Evolutionary conservation across 2,329 filamentous ascomycete genomes (phyloP), one percentile per base, ranked within the genome.

Genomic region (Paecilomyces formosus): DNA sequence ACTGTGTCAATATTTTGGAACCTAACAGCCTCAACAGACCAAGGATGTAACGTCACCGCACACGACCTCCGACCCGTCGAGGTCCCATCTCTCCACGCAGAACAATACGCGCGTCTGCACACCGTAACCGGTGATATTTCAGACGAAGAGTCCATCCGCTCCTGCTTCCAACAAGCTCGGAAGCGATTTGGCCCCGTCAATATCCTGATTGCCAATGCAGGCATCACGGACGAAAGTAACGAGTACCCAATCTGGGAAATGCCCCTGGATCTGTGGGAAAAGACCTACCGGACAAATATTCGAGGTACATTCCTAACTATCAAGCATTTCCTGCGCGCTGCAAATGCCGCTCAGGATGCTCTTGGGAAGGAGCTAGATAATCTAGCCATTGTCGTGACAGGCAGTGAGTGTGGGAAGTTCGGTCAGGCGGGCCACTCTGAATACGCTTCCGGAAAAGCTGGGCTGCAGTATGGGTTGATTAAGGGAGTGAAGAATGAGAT

Each of bases 401-500:
- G 81, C 3, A 79, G 75, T n/a, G 80, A 83, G 64, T 78, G 74
- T 52, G 79, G 80, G 3, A 77, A 79, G 52, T 81, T 81, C 60
- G 78, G 79, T 1, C 78, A 81, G 65, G 78, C 76, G 15, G 78
- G 78, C 0, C 78, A 81, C 65, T 71, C 75, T 0, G 80, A 82
- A 60, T 81, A 82, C 66, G 79, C 79, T 6, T 75, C 73, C 51
- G 79, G 81, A 0, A 80, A 81, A 65, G 74, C 80, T 3, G 80
- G 75, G 2, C 61, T 83, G 54, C 80, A 82, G 61, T 82, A 83
- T 68, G 80, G 79, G 0, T 71, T 84, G 7, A 75, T 84, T 5
- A 74, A 73, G 35, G 78, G 74, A 0, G 79, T 83, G 11, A 82
- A 82, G 70, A 81, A 83, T 57, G 81, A 84, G 61, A 82, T 84